Evolutionary conservation across 345 rosid genomes (phyloP).

Genomic region (Salix purpurea): DNA sequence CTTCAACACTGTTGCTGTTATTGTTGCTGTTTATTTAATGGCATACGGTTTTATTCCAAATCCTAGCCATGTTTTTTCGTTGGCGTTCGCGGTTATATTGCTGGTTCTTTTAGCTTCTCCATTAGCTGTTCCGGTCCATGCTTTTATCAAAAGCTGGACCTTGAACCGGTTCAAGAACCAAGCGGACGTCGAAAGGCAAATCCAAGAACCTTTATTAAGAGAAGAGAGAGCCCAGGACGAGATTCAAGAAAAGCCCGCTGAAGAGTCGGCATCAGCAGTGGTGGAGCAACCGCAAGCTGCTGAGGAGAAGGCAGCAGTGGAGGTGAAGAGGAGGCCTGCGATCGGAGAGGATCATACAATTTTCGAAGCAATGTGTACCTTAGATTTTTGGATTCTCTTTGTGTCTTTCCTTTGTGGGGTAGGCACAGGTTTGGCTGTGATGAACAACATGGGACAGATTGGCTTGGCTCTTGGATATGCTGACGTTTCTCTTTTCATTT

Average conservation of each 20-base stretch:
- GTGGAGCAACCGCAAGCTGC: background rate
- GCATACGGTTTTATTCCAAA: conserved; percentile 54
- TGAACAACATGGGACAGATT: conserved; percentile 93
- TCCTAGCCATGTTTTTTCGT: conserved; percentile 32
- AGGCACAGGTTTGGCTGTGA: conserved; percentile 81
- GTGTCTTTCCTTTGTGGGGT: conserved; percentile 81
- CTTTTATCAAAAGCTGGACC: conserved; percentile 34
- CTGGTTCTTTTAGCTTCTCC: conserved; percentile 64
- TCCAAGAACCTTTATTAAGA: conserved; percentile 48
- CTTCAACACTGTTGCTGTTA: conserved; percentile 60
- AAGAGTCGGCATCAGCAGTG: background rate
- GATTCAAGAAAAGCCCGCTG: conserved; percentile 9
- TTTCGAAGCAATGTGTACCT: conserved; percentile 51
- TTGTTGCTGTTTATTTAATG: conserved; percentile 69
- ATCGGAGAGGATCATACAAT: conserved; percentile 90
- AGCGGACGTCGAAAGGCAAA: conserved; percentile 36
- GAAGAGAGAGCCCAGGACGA: conserved; percentile 15
- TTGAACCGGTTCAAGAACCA: conserved; percentile 12
- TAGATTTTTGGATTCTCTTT: conserved; percentile 85
- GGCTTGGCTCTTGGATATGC: conserved; percentile 83
- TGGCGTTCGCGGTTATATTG: conserved; percentile 43
- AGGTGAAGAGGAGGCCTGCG: conserved; percentile 40
- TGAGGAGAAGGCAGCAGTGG: conserved; percentile 1
- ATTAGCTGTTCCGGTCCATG: conserved; percentile 47
- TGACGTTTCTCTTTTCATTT: conserved; percentile 80